Percentiles rank a stretch among this genome's conserved stretches.
These are phyloP conservation scores for Pilatotrama ljubarskyi DNA, from an alignment of 768 basidiomycete genomes.

Conservation along the genomic window DNA sequence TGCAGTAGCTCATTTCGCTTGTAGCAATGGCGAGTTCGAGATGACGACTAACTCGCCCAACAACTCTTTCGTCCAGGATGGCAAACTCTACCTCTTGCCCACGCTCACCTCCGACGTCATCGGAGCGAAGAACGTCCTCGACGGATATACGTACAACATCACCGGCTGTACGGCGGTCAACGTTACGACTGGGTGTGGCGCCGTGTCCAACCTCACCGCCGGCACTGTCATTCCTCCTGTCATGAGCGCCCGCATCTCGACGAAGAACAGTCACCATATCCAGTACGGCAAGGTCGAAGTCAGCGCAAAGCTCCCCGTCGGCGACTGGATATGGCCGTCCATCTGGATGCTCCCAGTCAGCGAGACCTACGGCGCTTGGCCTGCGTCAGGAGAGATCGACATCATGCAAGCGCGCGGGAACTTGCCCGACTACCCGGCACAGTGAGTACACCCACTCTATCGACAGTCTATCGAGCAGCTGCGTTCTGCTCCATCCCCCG, in stretches of 20 bases:
- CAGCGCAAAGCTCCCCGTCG: slow-evolving; percentile 77
- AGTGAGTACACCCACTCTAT: slow-evolving; percentile 27
- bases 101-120: slow-evolving; percentile 78
- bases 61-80: slow-evolving; percentile 75
- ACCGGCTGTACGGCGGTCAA: slow-evolving; percentile 71
- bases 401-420: slow-evolving; percentile 56
- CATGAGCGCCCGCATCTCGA: slow-evolving; percentile 79
- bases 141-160: slow-evolving; percentile 78
- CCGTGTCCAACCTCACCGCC: slow-evolving; percentile 64
- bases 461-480: slow-evolving; percentile 15
- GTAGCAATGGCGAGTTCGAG: slow-evolving; percentile 77
- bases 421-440: slow-evolving; percentile 50
- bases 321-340: slow-evolving; percentile 71
- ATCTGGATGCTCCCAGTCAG: slow-evolving; percentile 80
- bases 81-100: slow-evolving; percentile 79
- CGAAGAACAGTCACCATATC: slow-evolving; percentile 69
- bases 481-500: slow-evolving; percentile 16
- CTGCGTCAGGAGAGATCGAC: slow-evolving; percentile 73
- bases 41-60: slow-evolving; percentile 75
- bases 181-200: slow-evolving; percentile 57
- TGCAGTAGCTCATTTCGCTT: neutral
- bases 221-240: slow-evolving; percentile 81
- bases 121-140: slow-evolving; percentile 50
- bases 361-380: slow-evolving; percentile 67
- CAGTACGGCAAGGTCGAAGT: slow-evolving; percentile 86